Base-by-base conservation (phyloP, 2,329 filamentous ascomycete genomes). In the Phyllosticta citribraziliensis region DNA sequence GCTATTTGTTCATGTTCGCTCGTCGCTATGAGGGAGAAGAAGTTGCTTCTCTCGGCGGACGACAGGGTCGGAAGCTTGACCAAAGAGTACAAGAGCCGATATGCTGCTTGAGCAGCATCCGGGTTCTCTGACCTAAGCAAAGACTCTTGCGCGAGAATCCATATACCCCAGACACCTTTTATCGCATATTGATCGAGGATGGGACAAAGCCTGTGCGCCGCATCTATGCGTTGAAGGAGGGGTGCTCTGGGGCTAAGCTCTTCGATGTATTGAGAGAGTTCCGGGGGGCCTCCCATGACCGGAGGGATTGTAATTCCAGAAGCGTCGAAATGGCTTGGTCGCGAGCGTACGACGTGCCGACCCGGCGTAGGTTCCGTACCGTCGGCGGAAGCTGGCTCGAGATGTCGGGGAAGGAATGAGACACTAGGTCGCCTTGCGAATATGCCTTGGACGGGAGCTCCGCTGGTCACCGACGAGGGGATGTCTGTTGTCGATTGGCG, bases 121-220 rank as follows among this genome's bases (percentile, higher is more conserved):
- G 70, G 66, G 11, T 70, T 64, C 62, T 73, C 68, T 56, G 71
- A 69, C 47, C 67, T 67, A 33, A 70, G 65, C 40, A 75, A 67
- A 64, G 75, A 64, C 63, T 75, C 73, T 60, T 71, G 71, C 4
- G 71, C 73, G 17, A 68, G 64, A 14, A 70, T 66, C 74, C 74
- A 76, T 58, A 76, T 62, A 6, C 66, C 66, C 33, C 74, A 66
- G 14, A 75, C 66, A 60, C 75, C 73, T 56, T 67, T 67, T 24
- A 76, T 65, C 1, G 71, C 69, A 58, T 73, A 75, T 35, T 70
- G 67, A 11, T 70, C 63, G 54, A 76, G 63, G 20, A 76, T 68
- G 8, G 59, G 60, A 63, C 71, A 70, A 52, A 76, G 70, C 61
- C 68, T 67, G 11, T 70, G 67, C 20, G 72, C 68, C 1, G 71